phyloP scores from a whole-genome alignment of 257 asterid species.

The Petunia axillaris region DNA sequence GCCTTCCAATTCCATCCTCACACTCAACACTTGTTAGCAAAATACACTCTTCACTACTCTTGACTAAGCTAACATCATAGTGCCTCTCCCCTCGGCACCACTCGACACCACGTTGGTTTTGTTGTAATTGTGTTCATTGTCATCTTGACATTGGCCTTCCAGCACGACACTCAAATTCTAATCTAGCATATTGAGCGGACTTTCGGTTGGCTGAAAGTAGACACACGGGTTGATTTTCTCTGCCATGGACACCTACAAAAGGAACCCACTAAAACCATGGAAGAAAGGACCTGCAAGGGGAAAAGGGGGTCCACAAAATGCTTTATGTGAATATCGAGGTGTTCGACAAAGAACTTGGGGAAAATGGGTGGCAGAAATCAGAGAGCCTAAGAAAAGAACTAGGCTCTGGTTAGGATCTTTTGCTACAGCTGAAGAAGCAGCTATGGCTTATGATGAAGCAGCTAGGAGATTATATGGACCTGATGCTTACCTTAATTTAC shows the following conservation, averaged over 20 bases:
- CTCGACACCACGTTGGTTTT: neutral
- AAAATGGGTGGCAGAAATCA: constrained; percentile 77
- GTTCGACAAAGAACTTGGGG: constrained; percentile 98
- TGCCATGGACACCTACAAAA: constrained; percentile 68
- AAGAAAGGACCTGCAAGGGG: constrained; percentile 97
- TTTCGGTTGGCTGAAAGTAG: neutral
- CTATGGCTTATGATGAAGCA: constrained; percentile 97
- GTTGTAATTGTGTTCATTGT: neutral
- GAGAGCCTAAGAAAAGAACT: constrained; percentile 90
- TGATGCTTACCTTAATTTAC: constrained; percentile 90
- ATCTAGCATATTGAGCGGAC: neutral
- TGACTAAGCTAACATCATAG: neutral
- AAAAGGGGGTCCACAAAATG: constrained; percentile 95
- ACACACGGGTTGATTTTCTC: neutral
- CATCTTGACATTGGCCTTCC: neutral
- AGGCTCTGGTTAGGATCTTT: constrained; percentile 94
- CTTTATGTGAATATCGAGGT: constrained; percentile 85
- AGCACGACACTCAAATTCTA: neutral
- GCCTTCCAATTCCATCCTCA: constrained; percentile 39
- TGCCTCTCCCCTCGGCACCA: neutral
- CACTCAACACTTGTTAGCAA: constrained; percentile 24
- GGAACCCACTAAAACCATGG: constrained; percentile 89
- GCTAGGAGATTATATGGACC: constrained; percentile 90
- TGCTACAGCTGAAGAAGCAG: constrained; percentile 94
- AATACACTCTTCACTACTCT: neutral